Evolutionary conservation across 805 yeast species (phyloP).

Genomic region (Starmerella vitae): DNA sequence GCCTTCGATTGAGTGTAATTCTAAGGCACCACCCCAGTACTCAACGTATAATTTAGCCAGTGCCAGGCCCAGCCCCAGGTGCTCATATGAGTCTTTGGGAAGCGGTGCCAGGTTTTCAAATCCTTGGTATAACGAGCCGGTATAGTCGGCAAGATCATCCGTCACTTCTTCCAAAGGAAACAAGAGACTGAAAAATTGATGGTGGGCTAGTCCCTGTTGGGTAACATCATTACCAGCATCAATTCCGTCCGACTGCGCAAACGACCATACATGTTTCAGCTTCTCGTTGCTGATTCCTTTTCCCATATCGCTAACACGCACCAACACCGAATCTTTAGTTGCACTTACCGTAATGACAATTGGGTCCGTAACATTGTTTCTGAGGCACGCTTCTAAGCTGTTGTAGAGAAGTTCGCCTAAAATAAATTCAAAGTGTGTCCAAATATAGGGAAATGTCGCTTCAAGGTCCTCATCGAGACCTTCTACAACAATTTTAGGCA

Average conservation of each 20-base stretch:
- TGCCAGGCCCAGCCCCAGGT: slow-evolving; percentile 79
- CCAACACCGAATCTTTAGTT: slow-evolving; percentile 50
- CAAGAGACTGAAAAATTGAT: slow-evolving; percentile 16
- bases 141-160: not conserved
- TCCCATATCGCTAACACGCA: slow-evolving; percentile 78
- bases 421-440: slow-evolving; percentile 73
- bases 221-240: slow-evolving; percentile 9
- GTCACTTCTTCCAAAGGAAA: slow-evolving; percentile 18
- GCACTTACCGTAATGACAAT: slow-evolving; percentile 63
- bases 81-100: not conserved
- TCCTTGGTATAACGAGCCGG: slow-evolving; percentile 23
- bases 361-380: slow-evolving; percentile 36
- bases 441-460: slow-evolving; percentile 66
- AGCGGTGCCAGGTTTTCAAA: slow-evolving; percentile 54
- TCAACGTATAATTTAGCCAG: slow-evolving; percentile 88
- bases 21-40: slow-evolving; percentile 89
- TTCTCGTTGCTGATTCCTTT: slow-evolving; percentile 62
- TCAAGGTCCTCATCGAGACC: slow-evolving; percentile 36
- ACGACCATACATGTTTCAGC: slow-evolving; percentile 65
- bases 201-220: slow-evolving; percentile 14
- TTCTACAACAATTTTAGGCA: slow-evolving; percentile 68
- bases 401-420: slow-evolving; percentile 81
- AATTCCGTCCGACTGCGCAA: slow-evolving; percentile 35
- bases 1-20: slow-evolving; percentile 73
- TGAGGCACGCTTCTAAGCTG: slow-evolving; percentile 67